Conservation (phyloP, 2,329 filamentous ascomycete species). For the Phyllosticta citribraziliensis region DNA sequence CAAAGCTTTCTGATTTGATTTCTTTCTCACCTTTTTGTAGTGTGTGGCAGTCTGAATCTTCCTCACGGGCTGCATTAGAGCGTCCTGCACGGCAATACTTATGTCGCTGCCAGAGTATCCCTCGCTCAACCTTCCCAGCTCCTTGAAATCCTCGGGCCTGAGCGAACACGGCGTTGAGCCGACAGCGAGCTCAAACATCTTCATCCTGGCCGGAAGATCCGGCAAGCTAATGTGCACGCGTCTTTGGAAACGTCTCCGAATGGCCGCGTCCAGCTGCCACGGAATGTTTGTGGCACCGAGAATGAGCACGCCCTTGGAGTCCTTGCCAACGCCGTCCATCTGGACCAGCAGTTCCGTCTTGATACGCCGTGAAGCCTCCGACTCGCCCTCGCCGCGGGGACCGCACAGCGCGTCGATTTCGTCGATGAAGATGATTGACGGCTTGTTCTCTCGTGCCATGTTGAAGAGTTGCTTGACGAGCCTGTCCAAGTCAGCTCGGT, state of each 20-base stretch:
- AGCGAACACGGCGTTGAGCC: conserved; percentile 85
- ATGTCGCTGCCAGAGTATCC: conserved; percentile 97
- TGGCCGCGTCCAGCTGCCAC: conserved; percentile 95
- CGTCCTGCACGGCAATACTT: conserved; percentile 87
- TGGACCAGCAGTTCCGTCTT: conserved; percentile 98
- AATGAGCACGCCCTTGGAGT: conserved; percentile 87
- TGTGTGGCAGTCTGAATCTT: conserved; percentile 97
- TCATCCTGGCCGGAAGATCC: conserved; percentile 75
- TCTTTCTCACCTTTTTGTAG: conserved; percentile 69
- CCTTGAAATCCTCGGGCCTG: conserved; percentile 64
- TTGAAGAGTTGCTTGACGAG: conserved; percentile 94
- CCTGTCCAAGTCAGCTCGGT: conserved; percentile 36
- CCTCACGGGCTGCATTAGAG: conserved; percentile 91
- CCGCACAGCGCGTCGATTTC: conserved; percentile 96
- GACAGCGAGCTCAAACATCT: conserved; percentile 93
- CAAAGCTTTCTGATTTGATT: background rate
- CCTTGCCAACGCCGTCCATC: conserved; percentile 97
- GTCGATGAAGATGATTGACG: conserved; percentile 97
- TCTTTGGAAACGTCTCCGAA: conserved; percentile 89
- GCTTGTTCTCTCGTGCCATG: conserved; percentile 96
- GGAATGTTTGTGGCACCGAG: conserved; percentile 96
- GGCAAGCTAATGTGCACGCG: conserved; percentile 92
- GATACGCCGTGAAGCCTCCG: conserved; percentile 91
- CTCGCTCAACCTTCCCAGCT: conserved; percentile 72
- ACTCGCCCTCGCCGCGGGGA: conserved; percentile 87